These are phyloP conservation scores for Moniliella sp. DNA, from an alignment of 1,284 basidiomycete species.

Conservation along the genomic window DNA sequence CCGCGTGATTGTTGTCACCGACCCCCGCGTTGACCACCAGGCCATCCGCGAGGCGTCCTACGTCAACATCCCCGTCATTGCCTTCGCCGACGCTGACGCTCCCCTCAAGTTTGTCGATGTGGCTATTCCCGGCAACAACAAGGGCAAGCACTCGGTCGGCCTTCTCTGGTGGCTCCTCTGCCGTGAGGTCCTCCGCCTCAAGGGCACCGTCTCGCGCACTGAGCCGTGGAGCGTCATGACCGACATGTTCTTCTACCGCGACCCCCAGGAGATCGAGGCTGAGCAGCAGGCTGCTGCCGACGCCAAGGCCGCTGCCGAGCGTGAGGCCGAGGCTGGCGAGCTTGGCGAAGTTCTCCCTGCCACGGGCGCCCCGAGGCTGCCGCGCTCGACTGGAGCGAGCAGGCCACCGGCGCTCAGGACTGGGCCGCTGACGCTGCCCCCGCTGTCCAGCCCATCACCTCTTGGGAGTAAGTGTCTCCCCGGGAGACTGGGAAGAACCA, in stretches of 20 bases:
- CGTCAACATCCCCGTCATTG: conserved; percentile 98
- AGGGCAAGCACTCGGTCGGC: conserved; percentile 86
- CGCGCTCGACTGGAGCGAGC: conserved; percentile 58
- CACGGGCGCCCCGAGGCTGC: conserved; percentile 9
- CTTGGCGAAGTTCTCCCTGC: conserved; percentile 3
- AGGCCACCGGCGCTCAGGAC: conserved; percentile 35
- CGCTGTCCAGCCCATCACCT: neutral
- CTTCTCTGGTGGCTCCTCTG: conserved; percentile 96
- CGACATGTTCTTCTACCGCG: conserved; percentile 99
- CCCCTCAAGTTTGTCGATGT: conserved; percentile 91
- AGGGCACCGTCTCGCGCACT: conserved; percentile 71
- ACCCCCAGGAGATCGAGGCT: conserved; percentile 94
- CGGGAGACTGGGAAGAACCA: too few species aligned
- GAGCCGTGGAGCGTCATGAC: conserved; percentile 87
- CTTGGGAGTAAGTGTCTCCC: too few species aligned
- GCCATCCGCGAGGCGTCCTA: conserved; percentile 98
- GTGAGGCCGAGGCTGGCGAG: conserved; percentile 8
- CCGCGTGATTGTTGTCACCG: conserved; percentile 87
- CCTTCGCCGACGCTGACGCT: conserved; percentile 91
- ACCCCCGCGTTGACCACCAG: conserved; percentile 97
- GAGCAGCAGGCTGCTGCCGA: conserved; percentile 61
- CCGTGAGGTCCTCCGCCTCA: conserved; percentile 84
- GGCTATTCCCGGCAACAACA: conserved; percentile 98
- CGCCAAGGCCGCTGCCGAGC: conserved; percentile 46
- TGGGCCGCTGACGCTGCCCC: conserved; percentile 27